Percentiles rank a stretch among this genome's conserved stretches.
These are phyloP conservation scores for Phaeophleospora eucalypticola DNA, from an alignment of 2,329 filamentous ascomycete species.

Conservation along the genomic window DNA sequence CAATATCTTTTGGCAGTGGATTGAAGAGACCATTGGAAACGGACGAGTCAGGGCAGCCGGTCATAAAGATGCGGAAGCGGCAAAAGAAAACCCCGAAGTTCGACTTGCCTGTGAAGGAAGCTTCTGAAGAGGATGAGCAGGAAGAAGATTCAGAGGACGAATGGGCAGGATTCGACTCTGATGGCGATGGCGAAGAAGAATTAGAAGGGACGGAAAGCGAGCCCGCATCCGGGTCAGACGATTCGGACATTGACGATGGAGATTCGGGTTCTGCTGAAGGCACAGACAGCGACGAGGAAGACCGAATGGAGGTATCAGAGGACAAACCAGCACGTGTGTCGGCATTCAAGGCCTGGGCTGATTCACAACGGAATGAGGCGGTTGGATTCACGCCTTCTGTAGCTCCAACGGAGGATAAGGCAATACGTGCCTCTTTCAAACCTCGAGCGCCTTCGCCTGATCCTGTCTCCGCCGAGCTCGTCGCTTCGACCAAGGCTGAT, in stretches of 20 bases:
- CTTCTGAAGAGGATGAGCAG: slow-evolving; percentile 5
- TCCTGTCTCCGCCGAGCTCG: slow-evolving; percentile 64
- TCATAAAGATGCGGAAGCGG: slow-evolving; percentile 75
- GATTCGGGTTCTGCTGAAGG: not conserved
- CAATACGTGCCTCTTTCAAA: slow-evolving; percentile 57
- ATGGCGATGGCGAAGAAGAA: slow-evolving; percentile 28
- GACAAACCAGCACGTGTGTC: slow-evolving; percentile 48
- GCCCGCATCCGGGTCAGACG: slow-evolving; percentile 27
- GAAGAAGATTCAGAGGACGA: slow-evolving; percentile 22
- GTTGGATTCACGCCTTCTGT: slow-evolving; percentile 62
- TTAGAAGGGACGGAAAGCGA: slow-evolving; percentile 19
- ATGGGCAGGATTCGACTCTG: slow-evolving; percentile 20
- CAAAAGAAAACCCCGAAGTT: slow-evolving; percentile 26
- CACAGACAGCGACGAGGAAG: slow-evolving; percentile 36
- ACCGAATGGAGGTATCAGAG: no score
- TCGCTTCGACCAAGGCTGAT: slow-evolving; percentile 44
- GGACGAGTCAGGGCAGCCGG: slow-evolving; percentile 72
- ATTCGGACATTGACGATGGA: not conserved
- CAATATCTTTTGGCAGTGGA: slow-evolving; percentile 61
- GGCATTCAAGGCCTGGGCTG: slow-evolving; percentile 93
- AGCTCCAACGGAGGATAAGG: slow-evolving; percentile 31
- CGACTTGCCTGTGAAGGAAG: not conserved
- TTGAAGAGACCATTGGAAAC: slow-evolving; percentile 74
- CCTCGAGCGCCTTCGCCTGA: slow-evolving; percentile 67
- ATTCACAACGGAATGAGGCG: slow-evolving; percentile 77